Conservation (phyloP, 129 eudicot species). For the Chrysanthemum lavandulifolium region DNA sequence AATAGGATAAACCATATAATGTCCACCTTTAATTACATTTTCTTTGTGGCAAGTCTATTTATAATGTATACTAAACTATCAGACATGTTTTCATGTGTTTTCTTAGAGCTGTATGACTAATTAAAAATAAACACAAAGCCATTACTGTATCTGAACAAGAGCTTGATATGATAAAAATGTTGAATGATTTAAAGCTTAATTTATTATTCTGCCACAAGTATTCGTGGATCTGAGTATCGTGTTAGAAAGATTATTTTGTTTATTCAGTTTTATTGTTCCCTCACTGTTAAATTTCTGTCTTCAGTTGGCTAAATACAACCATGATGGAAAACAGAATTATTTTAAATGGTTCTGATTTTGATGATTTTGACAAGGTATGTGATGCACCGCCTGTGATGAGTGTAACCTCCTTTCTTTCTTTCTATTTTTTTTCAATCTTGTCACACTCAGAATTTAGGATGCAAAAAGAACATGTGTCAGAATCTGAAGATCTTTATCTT, state of each 20-base stretch:
- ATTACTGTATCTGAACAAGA: neutral
- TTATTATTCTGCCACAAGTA: neutral
- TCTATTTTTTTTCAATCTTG: neutral
- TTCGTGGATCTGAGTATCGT: too few species aligned
- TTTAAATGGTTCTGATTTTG: conserved; percentile 61
- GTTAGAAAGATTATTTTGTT: conserved; percentile 3
- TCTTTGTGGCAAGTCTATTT: neutral
- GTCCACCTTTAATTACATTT: neutral
- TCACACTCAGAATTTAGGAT: neutral
- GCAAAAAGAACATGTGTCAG: neutral
- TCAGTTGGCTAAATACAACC: conserved; percentile 91
- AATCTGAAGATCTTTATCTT: neutral
- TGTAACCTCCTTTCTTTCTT: neutral
- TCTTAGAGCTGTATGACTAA: neutral
- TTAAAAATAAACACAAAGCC: neutral
- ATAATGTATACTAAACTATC: neutral
- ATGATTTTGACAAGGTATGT: conserved; percentile 80
- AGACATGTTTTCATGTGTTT: neutral
- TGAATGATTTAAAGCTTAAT: conserved; percentile 8
- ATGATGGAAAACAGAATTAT: conserved; percentile 69
- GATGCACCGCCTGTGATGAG: neutral
- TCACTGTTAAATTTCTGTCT: conserved; percentile 13
- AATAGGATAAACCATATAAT: too few species aligned
- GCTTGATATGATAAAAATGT: neutral
- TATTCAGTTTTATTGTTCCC: neutral